A percentile compares a stretch with the other conserved stretches of the same genome.
Conservation (phyloP, 2,329 filamentous ascomycete species). For the Aureobasidium lini region DNA sequence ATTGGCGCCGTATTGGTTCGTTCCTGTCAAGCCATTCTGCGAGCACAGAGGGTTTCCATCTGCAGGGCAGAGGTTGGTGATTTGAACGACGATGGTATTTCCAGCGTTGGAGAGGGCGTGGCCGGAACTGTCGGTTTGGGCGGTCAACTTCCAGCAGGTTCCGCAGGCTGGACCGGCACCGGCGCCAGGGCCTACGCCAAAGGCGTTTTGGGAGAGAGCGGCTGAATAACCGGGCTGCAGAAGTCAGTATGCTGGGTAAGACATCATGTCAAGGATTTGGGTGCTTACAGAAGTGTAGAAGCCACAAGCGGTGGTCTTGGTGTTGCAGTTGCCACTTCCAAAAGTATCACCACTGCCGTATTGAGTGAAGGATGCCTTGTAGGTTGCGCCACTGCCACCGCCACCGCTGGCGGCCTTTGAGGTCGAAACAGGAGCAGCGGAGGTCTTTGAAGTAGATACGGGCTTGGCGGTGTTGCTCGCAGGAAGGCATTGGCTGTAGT, state of each 20-base stretch:
- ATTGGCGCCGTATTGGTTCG: conserved; percentile 34
- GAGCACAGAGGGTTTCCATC: conserved; percentile 32
- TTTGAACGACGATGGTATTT: conserved; percentile 31
- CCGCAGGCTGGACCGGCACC: conserved; percentile 34
- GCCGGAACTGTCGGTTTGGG: conserved; percentile 27
- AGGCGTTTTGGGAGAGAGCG: conserved; percentile 33
- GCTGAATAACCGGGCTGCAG: conserved; percentile 27
- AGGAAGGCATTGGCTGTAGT: conserved; percentile 22
- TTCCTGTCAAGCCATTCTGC: conserved; percentile 25
- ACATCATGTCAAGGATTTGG: no score
- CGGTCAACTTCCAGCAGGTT: conserved; percentile 33
- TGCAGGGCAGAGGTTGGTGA: conserved; percentile 36
- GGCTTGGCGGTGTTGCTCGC: not conserved
- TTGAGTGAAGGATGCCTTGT: conserved; percentile 28
- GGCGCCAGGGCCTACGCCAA: conserved; percentile 31
- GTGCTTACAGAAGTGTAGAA: conserved; percentile 23
- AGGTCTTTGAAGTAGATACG: not conserved
- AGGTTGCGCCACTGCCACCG: conserved; percentile 10
- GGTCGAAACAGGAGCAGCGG: not conserved
- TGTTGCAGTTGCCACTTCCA: conserved; percentile 30
- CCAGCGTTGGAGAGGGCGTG: conserved; percentile 24
- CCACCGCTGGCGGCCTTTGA: not conserved
- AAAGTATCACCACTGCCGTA: conserved; percentile 29
- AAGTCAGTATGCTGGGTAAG: no score
- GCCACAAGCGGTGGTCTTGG: conserved; percentile 30